phyloP scores from a whole-genome alignment of 192 early-diverging fungal genomes.

The Chytriomyces sp. region DNA sequence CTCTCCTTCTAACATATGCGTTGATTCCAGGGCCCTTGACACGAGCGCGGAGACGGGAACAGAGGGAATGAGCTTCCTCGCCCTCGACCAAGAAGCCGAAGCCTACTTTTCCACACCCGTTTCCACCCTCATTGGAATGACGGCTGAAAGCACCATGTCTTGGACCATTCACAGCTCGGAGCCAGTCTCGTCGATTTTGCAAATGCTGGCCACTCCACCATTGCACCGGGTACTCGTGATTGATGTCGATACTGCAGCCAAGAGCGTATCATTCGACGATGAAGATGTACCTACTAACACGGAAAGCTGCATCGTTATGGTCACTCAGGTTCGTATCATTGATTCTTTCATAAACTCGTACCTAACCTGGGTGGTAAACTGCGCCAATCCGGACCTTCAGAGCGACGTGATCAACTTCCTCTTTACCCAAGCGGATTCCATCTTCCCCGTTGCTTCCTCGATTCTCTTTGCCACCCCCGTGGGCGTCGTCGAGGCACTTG shows the following conservation, averaged over 20 bases:
- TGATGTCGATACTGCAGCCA: constrained; percentile 32
- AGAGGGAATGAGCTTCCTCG: neutral
- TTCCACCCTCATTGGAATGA: constrained; percentile 34
- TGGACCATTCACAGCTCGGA: constrained; percentile 46
- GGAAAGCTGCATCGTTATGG: constrained; percentile 28
- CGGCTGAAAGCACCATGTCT: constrained; percentile 36
- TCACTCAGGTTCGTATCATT: constrained; percentile 36
- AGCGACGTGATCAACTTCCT: constrained; percentile 40
- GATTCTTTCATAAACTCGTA: neutral
- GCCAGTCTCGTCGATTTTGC: constrained; percentile 42
- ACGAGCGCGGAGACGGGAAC: neutral
- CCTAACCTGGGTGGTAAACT: neutral
- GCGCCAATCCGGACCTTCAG: constrained; percentile 10
- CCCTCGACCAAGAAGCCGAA: constrained; percentile 29
- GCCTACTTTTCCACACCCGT: constrained; percentile 47
- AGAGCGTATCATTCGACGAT: neutral
- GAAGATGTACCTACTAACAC: neutral
- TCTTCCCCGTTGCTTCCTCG: constrained; percentile 17
- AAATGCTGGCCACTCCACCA: constrained; percentile 35
- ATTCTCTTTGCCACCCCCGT: constrained; percentile 18
- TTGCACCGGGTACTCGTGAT: constrained; percentile 52
- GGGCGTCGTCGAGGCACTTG: constrained; percentile 17
- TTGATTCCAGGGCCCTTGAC: neutral
- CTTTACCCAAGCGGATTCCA: constrained; percentile 13
- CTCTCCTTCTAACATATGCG: neutral